These are phyloP conservation scores for Exutisphaerella laricina DNA, from an alignment of 2,329 filamentous ascomycete species.

Conservation along the genomic window DNA sequence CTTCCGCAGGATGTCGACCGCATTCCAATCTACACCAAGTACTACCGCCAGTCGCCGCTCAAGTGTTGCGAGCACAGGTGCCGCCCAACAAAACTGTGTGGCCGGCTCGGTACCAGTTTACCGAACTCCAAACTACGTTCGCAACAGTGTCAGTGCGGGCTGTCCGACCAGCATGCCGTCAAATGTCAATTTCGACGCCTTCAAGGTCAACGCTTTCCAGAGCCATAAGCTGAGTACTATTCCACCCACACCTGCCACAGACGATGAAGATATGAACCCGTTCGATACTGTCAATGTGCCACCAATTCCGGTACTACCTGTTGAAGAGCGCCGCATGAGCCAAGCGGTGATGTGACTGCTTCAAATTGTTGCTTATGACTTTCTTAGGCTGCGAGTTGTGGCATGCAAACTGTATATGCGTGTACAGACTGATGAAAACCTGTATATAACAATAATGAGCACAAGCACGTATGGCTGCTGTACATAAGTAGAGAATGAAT, in stretches of 20 bases:
- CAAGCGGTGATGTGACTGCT: constrained; percentile 13
- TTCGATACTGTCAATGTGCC: constrained; percentile 33
- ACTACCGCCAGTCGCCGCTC: constrained; percentile 17
- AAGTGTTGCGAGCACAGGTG: constrained; percentile 22
- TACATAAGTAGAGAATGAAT: constrained; percentile 4
- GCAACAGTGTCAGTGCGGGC: constrained; percentile 34
- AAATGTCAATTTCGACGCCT: constrained; percentile 26
- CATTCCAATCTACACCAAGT: constrained; percentile 21
- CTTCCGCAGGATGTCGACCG: constrained; percentile 32
- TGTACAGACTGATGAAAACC: constrained; percentile 7
- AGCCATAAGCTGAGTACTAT: constrained; percentile 36
- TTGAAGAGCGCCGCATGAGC: constrained; percentile 6
- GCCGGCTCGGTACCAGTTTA: constrained; percentile 23
- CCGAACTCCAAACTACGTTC: constrained; percentile 33
- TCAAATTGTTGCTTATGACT: not conserved
- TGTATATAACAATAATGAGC: constrained; percentile 6
- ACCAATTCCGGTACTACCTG: constrained; percentile 14
- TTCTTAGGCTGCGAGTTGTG: constrained; percentile 3
- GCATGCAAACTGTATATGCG: constrained; percentile 5
- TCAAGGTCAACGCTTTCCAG: constrained; percentile 24
- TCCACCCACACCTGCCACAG: constrained; percentile 37
- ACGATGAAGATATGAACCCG: constrained; percentile 30
- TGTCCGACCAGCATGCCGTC: constrained; percentile 38
- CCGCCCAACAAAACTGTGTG: constrained; percentile 11
- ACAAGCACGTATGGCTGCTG: constrained; percentile 5